Evolutionary conservation across 176 grass and related monocot species (phyloP), one percentile per base, ranked within the genome.

Genomic region (Carex littledalei): DNA sequence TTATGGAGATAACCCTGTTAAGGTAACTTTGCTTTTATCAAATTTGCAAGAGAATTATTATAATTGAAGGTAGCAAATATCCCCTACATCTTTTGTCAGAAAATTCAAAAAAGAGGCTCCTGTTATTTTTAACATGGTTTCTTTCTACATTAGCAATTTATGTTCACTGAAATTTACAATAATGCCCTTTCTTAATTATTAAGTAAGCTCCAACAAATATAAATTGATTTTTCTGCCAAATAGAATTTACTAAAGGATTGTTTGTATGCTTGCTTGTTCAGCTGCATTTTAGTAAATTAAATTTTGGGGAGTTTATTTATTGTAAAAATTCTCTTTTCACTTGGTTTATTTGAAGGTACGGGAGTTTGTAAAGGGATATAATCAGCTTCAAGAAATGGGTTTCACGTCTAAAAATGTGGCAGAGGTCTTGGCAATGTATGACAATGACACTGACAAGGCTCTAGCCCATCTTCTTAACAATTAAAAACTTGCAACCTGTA

Each of bases 361-460:
- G n/a, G 96, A 99, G 84, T 98, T 98, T 78, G 96, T 98, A 88
- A 98, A 98, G 83, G 92, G 93, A 18, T 98, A 94, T 78, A 95
- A 92, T 43, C 64, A 85, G 84, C 88, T 98, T 87, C 93, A 90
- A 37, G 96, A 98, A 85, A 98, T 98, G 96, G 96, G 96, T 13
- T 99, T 99, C 91, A 87, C 96, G 5, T 89, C 93, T 0, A 60
- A 87, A 26, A 95, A 92, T 82, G 96, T 95, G 12, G 88, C 96
- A 1, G 96, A 99, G 79, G 47, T 91, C 70, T 86, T 99, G 80
- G 96, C 96, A 6, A 95, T 95, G 60, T 91, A 99, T 26, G 93
- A 99, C 69, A 99, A 99, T 58, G 91, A 99, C 35, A 92, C 96
- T 0, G 96, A 95, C 91, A 99, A 94, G 17, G 96, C 94, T 34